phyloP scores from a whole-genome alignment of 2,329 filamentous ascomycete species.

The Acrocalymma vagum region DNA sequence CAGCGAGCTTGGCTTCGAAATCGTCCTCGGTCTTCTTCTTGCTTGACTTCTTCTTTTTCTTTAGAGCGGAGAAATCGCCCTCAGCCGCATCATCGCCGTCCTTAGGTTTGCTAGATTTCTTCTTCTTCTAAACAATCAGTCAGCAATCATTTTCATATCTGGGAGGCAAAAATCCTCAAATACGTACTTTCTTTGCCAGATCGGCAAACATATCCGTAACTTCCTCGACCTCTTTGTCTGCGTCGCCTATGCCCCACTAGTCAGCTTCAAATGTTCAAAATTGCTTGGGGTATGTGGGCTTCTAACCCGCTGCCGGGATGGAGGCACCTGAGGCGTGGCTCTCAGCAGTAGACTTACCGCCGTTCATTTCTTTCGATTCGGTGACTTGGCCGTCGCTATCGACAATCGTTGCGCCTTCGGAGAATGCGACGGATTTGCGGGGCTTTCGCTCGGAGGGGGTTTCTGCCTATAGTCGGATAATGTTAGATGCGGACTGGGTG shows the following conservation, averaged over 20 bases:
- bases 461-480: conserved; percentile 49
- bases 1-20: conserved; percentile 72
- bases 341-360: conserved; percentile 81
- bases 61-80: conserved; percentile 70
- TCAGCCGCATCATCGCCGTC: conserved; percentile 64
- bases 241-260: conserved; percentile 38
- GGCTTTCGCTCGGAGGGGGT: conserved; percentile 69
- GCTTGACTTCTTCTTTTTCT: conserved; percentile 87
- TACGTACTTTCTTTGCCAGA: conserved; percentile 69
- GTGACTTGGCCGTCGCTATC: conserved; percentile 88
- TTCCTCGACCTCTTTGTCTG: conserved; percentile 69
- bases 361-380: conserved; percentile 73
- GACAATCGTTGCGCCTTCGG: conserved; percentile 85
- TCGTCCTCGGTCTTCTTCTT: conserved; percentile 68
- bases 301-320: conserved; percentile 25
- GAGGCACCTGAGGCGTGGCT: conserved; percentile 64
- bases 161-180: too few relatives aligned
- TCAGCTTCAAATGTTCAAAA: conserved; percentile 24
- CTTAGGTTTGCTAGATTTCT: conserved; percentile 66
- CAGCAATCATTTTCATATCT: too few relatives aligned
- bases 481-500: conserved; percentile 26
- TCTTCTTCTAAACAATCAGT: conserved; percentile 65
- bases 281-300: conserved; percentile 10
- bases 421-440: conserved; percentile 94
- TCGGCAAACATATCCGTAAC: conserved; percentile 70